A percentile compares a stretch with the other conserved stretches of the same genome.
Evolutionary conservation across 1,284 basidiomycete species (phyloP).

Genomic region (Sporisorium reilianum): DNA sequence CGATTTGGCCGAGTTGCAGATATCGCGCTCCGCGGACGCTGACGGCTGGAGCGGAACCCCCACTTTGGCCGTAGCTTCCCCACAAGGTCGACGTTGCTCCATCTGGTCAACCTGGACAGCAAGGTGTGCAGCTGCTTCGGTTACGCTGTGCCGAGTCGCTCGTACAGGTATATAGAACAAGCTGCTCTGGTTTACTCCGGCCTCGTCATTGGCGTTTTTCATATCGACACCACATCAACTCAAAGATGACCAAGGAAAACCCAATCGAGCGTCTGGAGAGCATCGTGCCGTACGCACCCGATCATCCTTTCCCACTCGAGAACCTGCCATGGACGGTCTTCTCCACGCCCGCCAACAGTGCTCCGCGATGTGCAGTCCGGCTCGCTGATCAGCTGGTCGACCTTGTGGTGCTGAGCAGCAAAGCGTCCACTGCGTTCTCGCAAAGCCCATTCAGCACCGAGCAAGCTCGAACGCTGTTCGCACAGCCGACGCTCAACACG

Average conservation of each 20-base stretch:
- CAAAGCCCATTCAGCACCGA: background rate
- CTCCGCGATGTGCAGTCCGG: conserved; percentile 21
- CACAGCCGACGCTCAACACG: conserved; percentile 29
- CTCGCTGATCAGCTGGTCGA: conserved; percentile 42
- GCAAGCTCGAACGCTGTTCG: background rate
- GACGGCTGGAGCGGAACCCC: no score
- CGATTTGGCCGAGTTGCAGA: no score
- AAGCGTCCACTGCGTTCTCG: background rate
- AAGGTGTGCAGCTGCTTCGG: no score
- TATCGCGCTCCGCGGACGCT: no score
- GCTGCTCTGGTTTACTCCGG: no score
- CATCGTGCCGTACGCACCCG: conserved; percentile 15
- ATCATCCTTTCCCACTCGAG: conserved; percentile 42
- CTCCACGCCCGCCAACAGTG: conserved; percentile 1
- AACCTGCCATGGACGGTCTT: conserved; percentile 53
- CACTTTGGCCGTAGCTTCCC: no score
- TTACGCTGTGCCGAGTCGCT: no score
- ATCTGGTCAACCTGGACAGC: no score
- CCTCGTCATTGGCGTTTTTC: no score
- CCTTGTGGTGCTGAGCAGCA: conserved; percentile 14
- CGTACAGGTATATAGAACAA: no score
- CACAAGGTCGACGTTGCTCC: no score
- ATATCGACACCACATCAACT: no score
- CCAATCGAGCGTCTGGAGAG: conserved; percentile 13
- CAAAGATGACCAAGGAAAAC: conserved; percentile 4